phyloP scores from a whole-genome alignment of 805 yeast genomes.

The Wickerhamomyces bisporus region DNA sequence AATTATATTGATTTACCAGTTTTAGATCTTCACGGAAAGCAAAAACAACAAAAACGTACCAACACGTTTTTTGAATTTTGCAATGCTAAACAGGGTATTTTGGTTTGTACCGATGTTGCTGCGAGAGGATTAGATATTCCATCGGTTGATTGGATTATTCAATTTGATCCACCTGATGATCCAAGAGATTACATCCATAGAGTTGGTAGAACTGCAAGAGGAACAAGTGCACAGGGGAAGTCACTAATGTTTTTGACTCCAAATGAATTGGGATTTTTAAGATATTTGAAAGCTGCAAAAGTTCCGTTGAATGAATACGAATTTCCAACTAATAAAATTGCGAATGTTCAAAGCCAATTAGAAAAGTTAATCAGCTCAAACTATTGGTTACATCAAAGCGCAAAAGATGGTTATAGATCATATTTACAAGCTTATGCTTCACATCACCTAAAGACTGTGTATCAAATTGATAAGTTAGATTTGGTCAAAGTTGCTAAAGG shows the following conservation, averaged over 20 bases:
- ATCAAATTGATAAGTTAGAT: constrained; percentile 92
- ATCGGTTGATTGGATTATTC: constrained; percentile 97
- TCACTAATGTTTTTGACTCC: constrained; percentile 95
- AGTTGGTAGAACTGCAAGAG: constrained; percentile 99
- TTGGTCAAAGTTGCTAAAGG: constrained; percentile 91
- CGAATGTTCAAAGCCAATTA: constrained; percentile 91
- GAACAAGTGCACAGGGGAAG: constrained; percentile 83
- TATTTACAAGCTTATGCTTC: constrained; percentile 97
- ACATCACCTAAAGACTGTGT: constrained; percentile 93
- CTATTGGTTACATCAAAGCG: constrained; percentile 91
- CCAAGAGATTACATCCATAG: constrained; percentile 99
- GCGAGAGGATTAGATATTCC: constrained; percentile 99
- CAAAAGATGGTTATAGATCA: constrained; percentile 96
- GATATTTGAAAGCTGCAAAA: constrained; percentile 93
- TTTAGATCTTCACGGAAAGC: constrained; percentile 94
- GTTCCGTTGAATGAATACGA: constrained; percentile 97
- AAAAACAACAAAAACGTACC: constrained; percentile 97
- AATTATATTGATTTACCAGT: constrained; percentile 97
- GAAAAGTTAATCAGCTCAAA: constrained; percentile 88
- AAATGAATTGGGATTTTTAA: constrained; percentile 85
- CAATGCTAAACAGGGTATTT: constrained; percentile 90
- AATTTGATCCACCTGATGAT: constrained; percentile 99
- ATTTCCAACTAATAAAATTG: constrained; percentile 90
- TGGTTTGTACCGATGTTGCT: constrained; percentile 97
- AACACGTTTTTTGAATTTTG: constrained; percentile 98